Evolutionary conservation across 2,329 filamentous ascomycete genomes (phyloP).

Genomic region (Dothideomycetes sp.): DNA sequence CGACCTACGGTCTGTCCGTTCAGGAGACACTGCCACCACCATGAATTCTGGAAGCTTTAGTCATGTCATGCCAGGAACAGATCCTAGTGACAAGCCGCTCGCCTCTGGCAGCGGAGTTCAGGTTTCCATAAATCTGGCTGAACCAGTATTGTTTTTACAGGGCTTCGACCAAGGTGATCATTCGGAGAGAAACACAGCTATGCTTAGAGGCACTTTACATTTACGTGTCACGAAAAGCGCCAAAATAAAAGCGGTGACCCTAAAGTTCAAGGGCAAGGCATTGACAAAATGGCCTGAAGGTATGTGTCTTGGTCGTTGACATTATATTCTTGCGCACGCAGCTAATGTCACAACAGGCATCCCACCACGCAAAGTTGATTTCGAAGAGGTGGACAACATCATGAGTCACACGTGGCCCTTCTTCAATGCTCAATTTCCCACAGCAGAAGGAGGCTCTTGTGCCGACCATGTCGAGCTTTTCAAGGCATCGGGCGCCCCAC

Average conservation of each 20-base stretch:
- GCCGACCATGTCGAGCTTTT: slow-evolving; percentile 52
- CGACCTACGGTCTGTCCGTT: slow-evolving; percentile 23
- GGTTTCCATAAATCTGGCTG: slow-evolving; percentile 63
- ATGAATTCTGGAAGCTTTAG: neutral
- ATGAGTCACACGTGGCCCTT: slow-evolving; percentile 85
- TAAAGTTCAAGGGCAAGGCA: slow-evolving; percentile 76
- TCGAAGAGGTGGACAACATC: slow-evolving; percentile 73
- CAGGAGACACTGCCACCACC: slow-evolving; percentile 17
- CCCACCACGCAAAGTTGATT: slow-evolving; percentile 72
- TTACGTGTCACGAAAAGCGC: slow-evolving; percentile 76
- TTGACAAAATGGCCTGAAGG: slow-evolving; percentile 94
- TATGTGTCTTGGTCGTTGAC: too few relatives aligned
- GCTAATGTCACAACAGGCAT: too few relatives aligned
- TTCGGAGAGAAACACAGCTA: slow-evolving; percentile 59
- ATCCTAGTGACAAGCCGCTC: slow-evolving; percentile 53
- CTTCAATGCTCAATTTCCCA: slow-evolving; percentile 66
- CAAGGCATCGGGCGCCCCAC: slow-evolving; percentile 27
- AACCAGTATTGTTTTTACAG: slow-evolving; percentile 69
- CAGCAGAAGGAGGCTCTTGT: slow-evolving; percentile 49
- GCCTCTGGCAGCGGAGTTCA: slow-evolving; percentile 65
- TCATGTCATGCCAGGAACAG: slow-evolving; percentile 19
- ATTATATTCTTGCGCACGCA: too few relatives aligned
- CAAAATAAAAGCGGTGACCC: slow-evolving; percentile 82
- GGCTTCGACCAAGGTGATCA: slow-evolving; percentile 64
- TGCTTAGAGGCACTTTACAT: slow-evolving; percentile 75